These are phyloP conservation scores for Tylopilus subfusipes DNA, from an alignment of 768 basidiomycete species.

Conservation along the genomic window DNA sequence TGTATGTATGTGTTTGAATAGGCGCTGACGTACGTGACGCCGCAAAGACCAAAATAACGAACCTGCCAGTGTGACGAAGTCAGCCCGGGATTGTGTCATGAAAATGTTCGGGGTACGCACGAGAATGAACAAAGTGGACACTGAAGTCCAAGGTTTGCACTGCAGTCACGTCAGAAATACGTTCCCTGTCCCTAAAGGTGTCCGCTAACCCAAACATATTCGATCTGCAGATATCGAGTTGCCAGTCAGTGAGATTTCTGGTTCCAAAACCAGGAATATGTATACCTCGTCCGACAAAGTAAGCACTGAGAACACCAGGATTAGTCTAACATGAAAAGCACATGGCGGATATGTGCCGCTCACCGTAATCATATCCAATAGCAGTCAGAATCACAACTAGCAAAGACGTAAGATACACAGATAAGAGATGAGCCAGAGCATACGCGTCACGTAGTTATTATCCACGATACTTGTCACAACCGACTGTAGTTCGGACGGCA, in stretches of 20 bases:
- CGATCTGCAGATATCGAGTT: neutral
- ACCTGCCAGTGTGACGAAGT: conserved; percentile 2
- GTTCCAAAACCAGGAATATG: neutral
- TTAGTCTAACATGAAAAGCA: neutral
- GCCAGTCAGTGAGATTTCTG: neutral
- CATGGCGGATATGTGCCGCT: neutral
- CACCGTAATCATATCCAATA: conserved; percentile 7
- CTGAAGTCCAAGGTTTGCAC: conserved; percentile 1
- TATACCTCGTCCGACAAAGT: conserved; percentile 9
- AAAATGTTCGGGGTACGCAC: neutral
- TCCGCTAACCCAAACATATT: conserved; percentile 6
- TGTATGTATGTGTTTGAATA: neutral
- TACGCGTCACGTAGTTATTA: conserved; percentile 1
- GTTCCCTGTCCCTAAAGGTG: neutral
- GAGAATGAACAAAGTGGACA: conserved; percentile 4
- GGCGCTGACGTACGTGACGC: neutral
- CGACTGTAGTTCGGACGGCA: neutral
- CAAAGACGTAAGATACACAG: neutral
- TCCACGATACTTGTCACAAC: neutral
- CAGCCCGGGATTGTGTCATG: neutral
- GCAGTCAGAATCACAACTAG: conserved; percentile 3
- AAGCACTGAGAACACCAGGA: neutral
- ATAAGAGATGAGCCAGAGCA: neutral
- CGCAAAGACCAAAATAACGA: conserved; percentile 12
- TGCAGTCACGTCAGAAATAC: neutral